Conservation (phyloP, 2,329 filamentous ascomycete species). For the Thelonectria blattea region DNA sequence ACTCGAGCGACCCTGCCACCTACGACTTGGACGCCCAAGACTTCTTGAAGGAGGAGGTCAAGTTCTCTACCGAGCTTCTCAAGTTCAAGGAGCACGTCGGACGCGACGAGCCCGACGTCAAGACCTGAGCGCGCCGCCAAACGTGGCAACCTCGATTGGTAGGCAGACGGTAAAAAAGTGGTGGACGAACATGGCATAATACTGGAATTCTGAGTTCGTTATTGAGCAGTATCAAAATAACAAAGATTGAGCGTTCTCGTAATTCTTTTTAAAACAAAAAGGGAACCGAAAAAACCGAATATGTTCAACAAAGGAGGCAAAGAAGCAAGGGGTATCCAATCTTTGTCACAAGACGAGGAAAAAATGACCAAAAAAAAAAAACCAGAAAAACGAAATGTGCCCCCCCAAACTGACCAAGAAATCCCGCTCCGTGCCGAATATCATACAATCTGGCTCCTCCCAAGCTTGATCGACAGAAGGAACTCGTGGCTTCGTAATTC, state of each 20-base stretch:
- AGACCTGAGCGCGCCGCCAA: conserved; percentile 68
- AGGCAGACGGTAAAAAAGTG: conserved; percentile 22
- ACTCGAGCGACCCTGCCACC: conserved; percentile 80
- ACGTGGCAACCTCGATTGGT: not conserved
- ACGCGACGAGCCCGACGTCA: conserved; percentile 92
- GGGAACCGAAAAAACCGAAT: conserved; percentile 19
- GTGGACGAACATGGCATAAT: conserved; percentile 23
- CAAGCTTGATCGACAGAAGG: conserved; percentile 26
- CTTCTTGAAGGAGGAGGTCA: conserved; percentile 89
- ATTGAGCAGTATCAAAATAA: conserved; percentile 30
- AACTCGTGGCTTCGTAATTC: conserved; percentile 37
- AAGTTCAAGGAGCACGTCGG: conserved; percentile 95
- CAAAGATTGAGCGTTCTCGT: conserved; percentile 38
- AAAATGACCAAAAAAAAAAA: conserved; percentile 8
- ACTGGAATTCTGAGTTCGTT: conserved; percentile 34
- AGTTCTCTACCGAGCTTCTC: conserved; percentile 81
- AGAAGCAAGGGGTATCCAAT: conserved; percentile 18
- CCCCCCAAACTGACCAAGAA: conserved; percentile 23
- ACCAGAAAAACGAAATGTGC: conserved; percentile 14
- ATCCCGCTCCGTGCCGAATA: conserved; percentile 23
- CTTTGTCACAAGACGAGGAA: conserved; percentile 26
- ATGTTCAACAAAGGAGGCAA: conserved; percentile 1
- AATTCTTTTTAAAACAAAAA: conserved; percentile 21
- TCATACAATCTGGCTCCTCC: conserved; percentile 36
- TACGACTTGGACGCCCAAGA: conserved; percentile 88